phyloP scores from a whole-genome alignment of 2,329 filamentous ascomycete species.

The Zarea fungicola region DNA sequence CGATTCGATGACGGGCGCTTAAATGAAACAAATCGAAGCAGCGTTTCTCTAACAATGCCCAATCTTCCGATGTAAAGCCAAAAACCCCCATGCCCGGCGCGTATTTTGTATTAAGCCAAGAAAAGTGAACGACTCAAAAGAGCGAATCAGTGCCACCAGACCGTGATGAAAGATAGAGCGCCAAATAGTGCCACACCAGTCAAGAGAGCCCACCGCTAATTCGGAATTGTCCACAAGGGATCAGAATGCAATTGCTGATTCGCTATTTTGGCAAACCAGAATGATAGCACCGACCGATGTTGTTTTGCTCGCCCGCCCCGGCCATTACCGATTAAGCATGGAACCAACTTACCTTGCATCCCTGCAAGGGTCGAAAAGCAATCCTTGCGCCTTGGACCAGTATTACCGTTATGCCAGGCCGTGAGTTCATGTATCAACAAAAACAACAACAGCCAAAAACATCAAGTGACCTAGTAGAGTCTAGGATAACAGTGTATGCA shows the following conservation, averaged over 20 bases:
- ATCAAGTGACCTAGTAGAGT: too few relatives aligned
- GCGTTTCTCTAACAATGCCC: not conserved
- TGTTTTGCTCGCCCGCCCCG: not conserved
- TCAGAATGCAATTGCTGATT: not conserved
- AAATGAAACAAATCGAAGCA: constrained; percentile 10
- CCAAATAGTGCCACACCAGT: not conserved
- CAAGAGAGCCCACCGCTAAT: constrained; percentile 6
- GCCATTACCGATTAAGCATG: not conserved
- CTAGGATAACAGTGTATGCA: too few relatives aligned
- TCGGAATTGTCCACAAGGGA: constrained; percentile 10
- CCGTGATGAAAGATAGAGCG: not conserved
- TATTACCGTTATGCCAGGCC: too few relatives aligned
- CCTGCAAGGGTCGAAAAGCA: too few relatives aligned
- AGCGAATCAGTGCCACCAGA: too few relatives aligned
- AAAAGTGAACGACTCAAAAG: too few relatives aligned
- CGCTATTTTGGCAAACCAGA: not conserved
- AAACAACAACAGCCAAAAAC: too few relatives aligned
- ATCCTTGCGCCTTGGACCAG: too few relatives aligned
- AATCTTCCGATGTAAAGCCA: constrained; percentile 1
- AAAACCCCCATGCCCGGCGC: constrained; percentile 7
- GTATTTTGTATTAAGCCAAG: not conserved
- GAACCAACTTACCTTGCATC: too few relatives aligned
- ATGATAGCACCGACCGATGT: constrained; percentile 3
- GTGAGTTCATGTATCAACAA: too few relatives aligned
- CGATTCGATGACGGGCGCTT: constrained; percentile 7